phyloP scores from a whole-genome alignment of 139 green algal genomes.

The Micromonas pusilla region DNA sequence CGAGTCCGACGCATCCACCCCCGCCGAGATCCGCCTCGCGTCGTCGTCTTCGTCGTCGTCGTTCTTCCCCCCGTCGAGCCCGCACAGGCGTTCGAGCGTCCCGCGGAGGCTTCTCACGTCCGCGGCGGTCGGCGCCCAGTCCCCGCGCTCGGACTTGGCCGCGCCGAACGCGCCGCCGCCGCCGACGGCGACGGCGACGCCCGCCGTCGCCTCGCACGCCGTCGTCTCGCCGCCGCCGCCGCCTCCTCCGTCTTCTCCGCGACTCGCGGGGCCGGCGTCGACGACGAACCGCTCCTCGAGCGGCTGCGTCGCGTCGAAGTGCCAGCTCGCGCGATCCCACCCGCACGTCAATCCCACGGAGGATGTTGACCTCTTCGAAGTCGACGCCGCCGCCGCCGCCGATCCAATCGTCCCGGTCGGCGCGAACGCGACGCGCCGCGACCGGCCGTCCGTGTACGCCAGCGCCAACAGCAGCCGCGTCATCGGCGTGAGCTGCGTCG shows the following conservation, averaged over 20 bases:
- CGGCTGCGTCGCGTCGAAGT: neutral
- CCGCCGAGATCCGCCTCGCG: neutral
- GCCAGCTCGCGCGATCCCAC: neutral
- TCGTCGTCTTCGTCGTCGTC: neutral
- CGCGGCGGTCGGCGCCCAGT: neutral
- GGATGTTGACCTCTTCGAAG: neutral
- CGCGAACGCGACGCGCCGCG: neutral
- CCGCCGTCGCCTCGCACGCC: too few relatives aligned
- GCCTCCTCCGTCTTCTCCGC: too few relatives aligned
- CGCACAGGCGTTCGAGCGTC: neutral
- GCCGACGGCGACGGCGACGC: neutral
- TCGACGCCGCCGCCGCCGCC: neutral
- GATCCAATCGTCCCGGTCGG: neutral
- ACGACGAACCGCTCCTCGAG: neutral
- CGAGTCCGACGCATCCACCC: neutral
- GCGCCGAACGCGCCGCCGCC: neutral
- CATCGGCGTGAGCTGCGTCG: neutral
- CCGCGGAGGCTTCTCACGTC: neutral
- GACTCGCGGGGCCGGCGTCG: too few relatives aligned
- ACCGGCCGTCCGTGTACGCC: neutral
- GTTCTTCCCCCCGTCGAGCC: neutral
- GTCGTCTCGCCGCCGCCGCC: too few relatives aligned
- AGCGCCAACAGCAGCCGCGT: neutral
- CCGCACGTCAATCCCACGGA: neutral
- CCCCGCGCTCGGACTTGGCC: neutral